phyloP scores from a whole-genome alignment of 106 monocot species.

The Agapanthus africanus region DNA sequence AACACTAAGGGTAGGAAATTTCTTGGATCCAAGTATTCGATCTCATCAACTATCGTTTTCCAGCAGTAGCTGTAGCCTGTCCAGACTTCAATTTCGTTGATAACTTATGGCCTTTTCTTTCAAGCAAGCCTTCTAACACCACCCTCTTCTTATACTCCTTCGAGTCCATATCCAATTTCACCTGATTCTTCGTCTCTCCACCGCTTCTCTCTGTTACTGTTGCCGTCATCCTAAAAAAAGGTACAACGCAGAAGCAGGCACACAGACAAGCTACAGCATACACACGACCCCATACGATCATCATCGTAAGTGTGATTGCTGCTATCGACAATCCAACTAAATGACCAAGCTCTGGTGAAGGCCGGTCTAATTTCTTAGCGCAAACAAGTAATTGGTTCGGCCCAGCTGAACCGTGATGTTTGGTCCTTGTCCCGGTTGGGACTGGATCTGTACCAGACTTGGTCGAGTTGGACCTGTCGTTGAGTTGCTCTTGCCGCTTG shows the following conservation, averaged over 20 bases:
- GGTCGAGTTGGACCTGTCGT: too few species aligned
- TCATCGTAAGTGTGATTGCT: slow-evolving; percentile 1
- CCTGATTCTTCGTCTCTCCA: neutral
- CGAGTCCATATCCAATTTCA: slow-evolving; percentile 16
- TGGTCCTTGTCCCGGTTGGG: neutral
- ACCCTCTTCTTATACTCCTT: slow-evolving; percentile 32
- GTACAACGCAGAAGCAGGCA: slow-evolving; percentile 12
- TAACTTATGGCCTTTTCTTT: slow-evolving; percentile 17
- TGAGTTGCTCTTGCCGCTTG: too few species aligned
- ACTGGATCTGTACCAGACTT: neutral
- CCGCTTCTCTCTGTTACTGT: neutral
- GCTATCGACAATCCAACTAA: neutral
- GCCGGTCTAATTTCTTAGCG: neutral
- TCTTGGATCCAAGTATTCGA: too few species aligned
- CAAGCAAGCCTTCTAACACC: slow-evolving; percentile 23
- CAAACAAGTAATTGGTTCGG: neutral
- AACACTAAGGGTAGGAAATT: too few species aligned
- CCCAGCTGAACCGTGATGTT: neutral
- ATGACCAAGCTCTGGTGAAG: neutral
- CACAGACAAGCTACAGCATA: slow-evolving; percentile 20
- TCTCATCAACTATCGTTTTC: too few species aligned
- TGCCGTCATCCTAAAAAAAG: neutral
- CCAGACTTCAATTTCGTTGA: too few species aligned
- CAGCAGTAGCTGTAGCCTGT: too few species aligned
- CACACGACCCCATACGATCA: slow-evolving; percentile 13